phyloP scores from a whole-genome alignment of 1,139 yeast species.

The Sugiyamaella novakii region DNA sequence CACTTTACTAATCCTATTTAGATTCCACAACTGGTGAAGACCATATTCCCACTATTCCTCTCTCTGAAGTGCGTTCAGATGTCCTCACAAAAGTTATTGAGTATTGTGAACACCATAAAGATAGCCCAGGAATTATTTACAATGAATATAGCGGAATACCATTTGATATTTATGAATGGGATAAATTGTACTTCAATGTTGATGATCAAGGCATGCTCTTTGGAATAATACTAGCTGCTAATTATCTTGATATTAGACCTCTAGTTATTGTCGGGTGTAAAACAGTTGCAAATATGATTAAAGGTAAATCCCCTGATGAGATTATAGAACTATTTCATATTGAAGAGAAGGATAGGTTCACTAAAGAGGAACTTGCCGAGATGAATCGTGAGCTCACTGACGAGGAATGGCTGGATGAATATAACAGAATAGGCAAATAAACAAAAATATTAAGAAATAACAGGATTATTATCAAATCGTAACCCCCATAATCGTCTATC shows the following conservation, averaged over 20 bases:
- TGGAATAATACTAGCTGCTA: constrained; percentile 1
- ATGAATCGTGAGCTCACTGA: background rate
- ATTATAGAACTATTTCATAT: background rate
- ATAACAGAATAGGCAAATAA: too few species aligned
- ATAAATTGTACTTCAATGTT: constrained; percentile 1
- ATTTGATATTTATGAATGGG: constrained; percentile 5
- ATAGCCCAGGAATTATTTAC: background rate
- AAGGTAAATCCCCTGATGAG: background rate
- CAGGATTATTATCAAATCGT: too few species aligned
- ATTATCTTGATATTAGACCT: constrained; percentile 1
- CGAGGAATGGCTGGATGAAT: too few species aligned
- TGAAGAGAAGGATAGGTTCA: background rate
- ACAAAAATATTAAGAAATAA: too few species aligned
- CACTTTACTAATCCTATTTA: background rate
- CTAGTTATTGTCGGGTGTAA: background rate
- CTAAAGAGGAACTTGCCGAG: background rate
- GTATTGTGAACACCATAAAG: constrained; percentile 3
- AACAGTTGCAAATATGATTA: constrained; percentile 4
- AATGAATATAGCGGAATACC: background rate
- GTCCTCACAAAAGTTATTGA: constrained; percentile 2
- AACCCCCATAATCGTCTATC: too few species aligned
- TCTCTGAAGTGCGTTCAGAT: background rate
- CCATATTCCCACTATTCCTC: background rate
- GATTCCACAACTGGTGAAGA: background rate
- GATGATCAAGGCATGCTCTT: constrained; percentile 1